Evolutionary conservation across 192 early-diverging fungal genomes (phyloP).

Genomic region (Bifiguratus adelaidae): DNA sequence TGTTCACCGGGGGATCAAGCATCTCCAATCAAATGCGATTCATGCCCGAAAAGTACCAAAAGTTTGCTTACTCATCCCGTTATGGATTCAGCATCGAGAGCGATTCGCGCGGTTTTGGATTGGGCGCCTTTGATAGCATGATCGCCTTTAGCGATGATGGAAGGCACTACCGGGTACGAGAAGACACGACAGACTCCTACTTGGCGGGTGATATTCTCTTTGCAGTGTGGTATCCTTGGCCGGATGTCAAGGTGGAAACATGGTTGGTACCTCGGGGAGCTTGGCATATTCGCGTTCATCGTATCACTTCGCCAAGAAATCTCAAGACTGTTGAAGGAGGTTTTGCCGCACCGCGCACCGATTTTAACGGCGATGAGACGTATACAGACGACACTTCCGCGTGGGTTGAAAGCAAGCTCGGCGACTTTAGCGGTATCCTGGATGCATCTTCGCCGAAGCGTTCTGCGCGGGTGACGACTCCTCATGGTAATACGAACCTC

Average conservation of each 20-base stretch:
- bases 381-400: background rate
- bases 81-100: conserved; percentile 2
- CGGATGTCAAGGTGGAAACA: conserved; percentile 1
- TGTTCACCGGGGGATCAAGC: background rate
- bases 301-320: conserved; percentile 1
- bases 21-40: background rate
- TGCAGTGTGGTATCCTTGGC: background rate
- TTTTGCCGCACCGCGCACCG: background rate
- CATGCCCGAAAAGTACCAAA: conserved; percentile 1
- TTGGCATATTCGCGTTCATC: conserved; percentile 4
- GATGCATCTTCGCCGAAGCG: background rate
- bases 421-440: background rate
- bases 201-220: background rate
- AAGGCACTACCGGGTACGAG: background rate
- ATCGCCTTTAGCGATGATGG: conserved; percentile 2
- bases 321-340: conserved; percentile 2
- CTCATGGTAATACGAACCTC: conserved; percentile 1
- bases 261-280: conserved; percentile 2
- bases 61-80: conserved; percentile 3
- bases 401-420: background rate
- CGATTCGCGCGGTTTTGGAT: background rate
- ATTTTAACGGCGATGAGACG: no score
- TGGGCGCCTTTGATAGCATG: conserved; percentile 3
- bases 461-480: background rate
- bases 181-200: background rate